phyloP scores from a whole-genome alignment of 1,284 basidiomycete genomes.

The Agaricales sp. region DNA sequence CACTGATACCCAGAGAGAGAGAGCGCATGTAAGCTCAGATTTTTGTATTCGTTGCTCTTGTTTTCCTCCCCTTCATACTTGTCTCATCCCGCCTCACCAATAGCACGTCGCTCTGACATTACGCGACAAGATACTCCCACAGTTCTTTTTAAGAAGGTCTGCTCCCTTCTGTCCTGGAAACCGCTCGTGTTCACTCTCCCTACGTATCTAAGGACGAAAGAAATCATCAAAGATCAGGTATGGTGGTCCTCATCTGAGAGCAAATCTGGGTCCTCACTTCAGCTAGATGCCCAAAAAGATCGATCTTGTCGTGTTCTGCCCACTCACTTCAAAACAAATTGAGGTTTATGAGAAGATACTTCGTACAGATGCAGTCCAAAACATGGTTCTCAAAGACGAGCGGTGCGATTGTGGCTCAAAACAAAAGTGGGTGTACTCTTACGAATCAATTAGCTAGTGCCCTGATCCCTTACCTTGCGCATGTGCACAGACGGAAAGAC shows the following conservation, averaged over 20 bases:
- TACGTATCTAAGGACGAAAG: constrained; percentile 51
- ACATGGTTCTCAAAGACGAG: constrained; percentile 58
- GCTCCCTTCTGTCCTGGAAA: no score
- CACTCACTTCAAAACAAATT: constrained; percentile 59
- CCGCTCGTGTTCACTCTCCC: no score
- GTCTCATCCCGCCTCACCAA: not conserved
- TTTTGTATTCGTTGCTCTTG: not conserved
- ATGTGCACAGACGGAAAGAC: constrained; percentile 37
- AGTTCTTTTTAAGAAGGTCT: constrained; percentile 69
- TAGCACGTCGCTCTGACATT: constrained; percentile 49
- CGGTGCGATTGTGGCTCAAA: constrained; percentile 62
- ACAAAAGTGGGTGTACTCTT: constrained; percentile 27
- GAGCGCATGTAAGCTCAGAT: constrained; percentile 32
- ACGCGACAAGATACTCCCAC: constrained; percentile 57
- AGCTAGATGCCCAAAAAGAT: constrained; percentile 67
- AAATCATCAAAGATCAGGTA: constrained; percentile 67
- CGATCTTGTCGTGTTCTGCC: constrained; percentile 86
- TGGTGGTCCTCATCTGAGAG: constrained; percentile 1
- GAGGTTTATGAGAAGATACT: constrained; percentile 65
- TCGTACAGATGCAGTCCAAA: constrained; percentile 46
- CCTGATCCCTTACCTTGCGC: not conserved
- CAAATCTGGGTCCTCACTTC: not conserved
- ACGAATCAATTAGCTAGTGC: constrained; percentile 4
- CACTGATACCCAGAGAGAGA: constrained; percentile 49
- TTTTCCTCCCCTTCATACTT: not conserved